Evolutionary conservation across 371 early-diverging fungal genomes (phyloP), one percentile per base, ranked within the genome.

Genomic region (Dinochytrium kinnereticum): DNA sequence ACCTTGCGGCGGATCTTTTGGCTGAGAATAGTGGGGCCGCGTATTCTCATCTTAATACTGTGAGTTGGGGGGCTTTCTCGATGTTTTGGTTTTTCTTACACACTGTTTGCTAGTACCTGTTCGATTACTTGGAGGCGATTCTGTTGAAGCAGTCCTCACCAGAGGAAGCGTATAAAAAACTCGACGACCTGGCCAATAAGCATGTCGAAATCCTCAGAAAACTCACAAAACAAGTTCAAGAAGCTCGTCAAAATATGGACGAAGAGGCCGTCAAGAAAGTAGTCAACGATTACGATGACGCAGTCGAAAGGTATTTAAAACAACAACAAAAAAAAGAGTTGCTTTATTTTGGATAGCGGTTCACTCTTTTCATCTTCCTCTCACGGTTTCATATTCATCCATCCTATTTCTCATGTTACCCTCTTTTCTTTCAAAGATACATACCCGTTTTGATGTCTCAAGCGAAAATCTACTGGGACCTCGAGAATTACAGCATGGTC

Each of bases 391-490:
- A n/a, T n/a, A n/a, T n/a, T n/a, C n/a, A n/a, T n/a, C n/a, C n/a
- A n/a, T n/a, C n/a, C n/a, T n/a, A n/a, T n/a, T n/a, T n/a, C n/a
- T n/a, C n/a, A 44, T 13, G 44, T 19, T 51, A 72, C 15, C 30
- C n/a, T 28, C 34, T 53, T 17, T 13, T 15, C 17, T 31, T 70
- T 1, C 0, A 21, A 36, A 85, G 86, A 61, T 86, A 86, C 75
- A 84, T 88, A 39, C 86, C 88, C 0, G 78, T 85, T 33, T 67
- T 88, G 17, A 88, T 88, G 88, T 82, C 84, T 7, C 86, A 87
- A 68, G 86, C 88, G n/a, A 81, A 80, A 51, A 85, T 88, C 31
- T 87, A 85, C 76, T 88, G 88, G 88, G 87, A 88, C 57, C 71
- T 80, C 73, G 83, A 81, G 37, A 85, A 86, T 70, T 87, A 86